phyloP scores from a whole-genome alignment of 2,329 filamentous ascomycete species.

The Colletotrichum tabaci region DNA sequence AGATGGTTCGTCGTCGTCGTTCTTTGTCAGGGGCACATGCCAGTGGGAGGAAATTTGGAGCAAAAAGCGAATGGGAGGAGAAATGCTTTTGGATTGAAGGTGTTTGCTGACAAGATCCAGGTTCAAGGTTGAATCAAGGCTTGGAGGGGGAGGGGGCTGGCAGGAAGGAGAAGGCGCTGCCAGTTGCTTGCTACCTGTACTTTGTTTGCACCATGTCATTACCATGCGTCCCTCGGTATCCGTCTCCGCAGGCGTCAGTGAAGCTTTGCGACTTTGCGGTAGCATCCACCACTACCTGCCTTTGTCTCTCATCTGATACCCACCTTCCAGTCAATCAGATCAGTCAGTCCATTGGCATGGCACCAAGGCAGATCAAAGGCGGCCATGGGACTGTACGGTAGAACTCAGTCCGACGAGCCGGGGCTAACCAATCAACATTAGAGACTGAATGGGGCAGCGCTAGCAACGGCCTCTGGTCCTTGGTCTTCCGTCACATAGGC shows the following conservation, averaged over 20 bases:
- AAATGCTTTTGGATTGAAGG: conserved; percentile 15
- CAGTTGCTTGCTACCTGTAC: conserved; percentile 11
- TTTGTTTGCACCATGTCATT: conserved; percentile 12
- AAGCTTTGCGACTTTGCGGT: conserved; percentile 26
- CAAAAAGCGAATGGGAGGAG: conserved; percentile 6
- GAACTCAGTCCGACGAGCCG: conserved; percentile 14
- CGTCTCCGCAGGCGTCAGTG: conserved; percentile 35
- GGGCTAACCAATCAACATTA: background rate
- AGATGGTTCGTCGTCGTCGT: conserved; percentile 25
- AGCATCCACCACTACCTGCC: conserved; percentile 6
- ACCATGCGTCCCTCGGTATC: conserved; percentile 27
- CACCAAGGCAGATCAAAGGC: conserved; percentile 22
- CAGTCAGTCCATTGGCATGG: conserved; percentile 12
- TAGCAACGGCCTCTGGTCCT: conserved; percentile 13
- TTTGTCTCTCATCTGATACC: conserved; percentile 3
- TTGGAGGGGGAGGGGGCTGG: conserved; percentile 18
- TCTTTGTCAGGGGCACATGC: conserved; percentile 41
- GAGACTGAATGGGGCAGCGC: conserved; percentile 3
- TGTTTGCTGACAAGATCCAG: conserved; percentile 35
- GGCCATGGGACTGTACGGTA: background rate
- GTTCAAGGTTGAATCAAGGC: conserved; percentile 34
- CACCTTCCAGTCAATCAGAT: background rate
- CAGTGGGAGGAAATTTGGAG: conserved; percentile 40
- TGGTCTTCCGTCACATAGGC: conserved; percentile 10
- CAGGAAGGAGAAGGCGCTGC: conserved; percentile 21